Evolutionary conservation across 2,329 filamentous ascomycete species (phyloP).

Genomic region (Lecanicillium sp.): DNA sequence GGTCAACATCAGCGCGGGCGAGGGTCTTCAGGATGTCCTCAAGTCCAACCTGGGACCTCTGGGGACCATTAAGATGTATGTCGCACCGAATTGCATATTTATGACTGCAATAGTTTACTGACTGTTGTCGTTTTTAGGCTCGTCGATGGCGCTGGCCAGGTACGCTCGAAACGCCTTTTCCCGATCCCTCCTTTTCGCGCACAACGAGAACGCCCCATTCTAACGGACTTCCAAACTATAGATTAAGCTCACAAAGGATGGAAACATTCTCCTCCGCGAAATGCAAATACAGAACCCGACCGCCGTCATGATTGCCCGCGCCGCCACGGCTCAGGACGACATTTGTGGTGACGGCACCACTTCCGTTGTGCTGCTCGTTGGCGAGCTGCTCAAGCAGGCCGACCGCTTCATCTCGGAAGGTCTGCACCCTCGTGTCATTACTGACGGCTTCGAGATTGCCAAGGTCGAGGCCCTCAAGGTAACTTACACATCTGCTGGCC

Average conservation of each 20-base stretch:
- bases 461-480: conserved; percentile 90
- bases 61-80: conserved; percentile 92
- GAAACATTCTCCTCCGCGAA: conserved; percentile 74
- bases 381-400: conserved; percentile 95
- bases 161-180: conserved; percentile 33
- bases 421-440: conserved; percentile 93
- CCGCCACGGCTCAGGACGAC: conserved; percentile 95
- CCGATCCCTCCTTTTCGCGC: conserved; percentile 25
- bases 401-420: conserved; percentile 94
- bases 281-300: conserved; percentile 99
- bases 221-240: conserved; percentile 31
- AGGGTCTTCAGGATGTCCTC: conserved; percentile 88
- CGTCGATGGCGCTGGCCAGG: conserved; percentile 64
- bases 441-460: conserved; percentile 94
- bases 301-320: conserved; percentile 75
- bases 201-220: conserved; percentile 16
- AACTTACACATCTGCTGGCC: conserved; percentile 8
- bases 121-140: conserved; percentile 41
- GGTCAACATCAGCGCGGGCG: conserved; percentile 95
- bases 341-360: conserved; percentile 98
- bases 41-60: conserved; percentile 92
- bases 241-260: conserved; percentile 99
- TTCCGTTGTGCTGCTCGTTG: conserved; percentile 89
- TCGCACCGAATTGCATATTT: background rate
- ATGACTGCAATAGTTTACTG: conserved; percentile 19